Evolutionary conservation across 1,284 basidiomycete species (phyloP), one percentile per base, ranked within the genome.

Genomic region (Pascua guehoae): DNA sequence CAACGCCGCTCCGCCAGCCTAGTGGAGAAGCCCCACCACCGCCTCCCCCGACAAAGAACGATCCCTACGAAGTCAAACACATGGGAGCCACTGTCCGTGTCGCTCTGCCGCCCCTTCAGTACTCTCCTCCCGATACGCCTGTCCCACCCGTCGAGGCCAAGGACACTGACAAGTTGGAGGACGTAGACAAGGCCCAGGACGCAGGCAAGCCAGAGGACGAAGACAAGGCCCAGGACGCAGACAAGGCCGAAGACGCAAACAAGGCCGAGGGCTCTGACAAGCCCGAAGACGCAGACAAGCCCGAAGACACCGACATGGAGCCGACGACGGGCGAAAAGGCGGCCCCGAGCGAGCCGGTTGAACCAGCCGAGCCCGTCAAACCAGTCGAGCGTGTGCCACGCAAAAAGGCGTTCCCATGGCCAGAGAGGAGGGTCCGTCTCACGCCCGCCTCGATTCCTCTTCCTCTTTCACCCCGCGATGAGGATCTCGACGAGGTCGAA

Each of bases 101-200:
- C 37, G 49, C 57, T 4, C 62, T 66, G 9, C 69, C 69, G 2
- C 65, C 61, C 1, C 49, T 49, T 15, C 41, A 14, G 8, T 67
- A 68, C 51, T 56, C 49, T 37, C 65, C 68, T 18, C 65, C 64
- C 10, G 60, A 68, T 17, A 59, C 62, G 7, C 67, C 67, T 2
- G 24, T 32, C 4, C 24, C 24, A 32, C 24, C 24, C 24, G 39
- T 37, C 2, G 44, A 49, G n/a, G 39, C 24, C 17, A 16, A 42
- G 24, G 15, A 15, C 14, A 24, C 5, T 4, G 41, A 36, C 4
- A 14, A 14, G 12, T 17, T 18, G 8, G 38, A 49, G 24, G 24
- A 32, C 24, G 7, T 7, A 32, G 24, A 7, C 24, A 32, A 3
- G 24, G 24, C 24, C 24, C 4, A 37, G 39, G 41, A 12, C 40